Conservation (phyloP, 305 asterid genomes). For the Solanum hybrid region DNA sequence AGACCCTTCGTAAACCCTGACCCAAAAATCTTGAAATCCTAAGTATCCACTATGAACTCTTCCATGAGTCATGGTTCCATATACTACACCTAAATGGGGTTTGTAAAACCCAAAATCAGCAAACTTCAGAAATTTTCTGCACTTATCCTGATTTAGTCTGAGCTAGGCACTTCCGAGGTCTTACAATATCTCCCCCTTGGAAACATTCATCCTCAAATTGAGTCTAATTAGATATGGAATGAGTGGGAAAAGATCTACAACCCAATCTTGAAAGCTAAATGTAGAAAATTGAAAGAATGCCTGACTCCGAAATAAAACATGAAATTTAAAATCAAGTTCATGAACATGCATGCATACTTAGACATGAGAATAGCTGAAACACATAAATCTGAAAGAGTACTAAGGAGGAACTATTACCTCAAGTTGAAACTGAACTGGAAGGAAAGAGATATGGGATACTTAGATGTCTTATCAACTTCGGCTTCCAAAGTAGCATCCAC, state of each 20-base stretch:
- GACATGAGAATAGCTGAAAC: neutral
- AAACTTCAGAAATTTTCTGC: neutral
- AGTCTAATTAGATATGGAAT: neutral
- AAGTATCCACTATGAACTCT: too few relatives aligned
- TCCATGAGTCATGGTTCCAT: too few relatives aligned
- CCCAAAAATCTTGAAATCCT: too few relatives aligned
- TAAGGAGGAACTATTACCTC: neutral
- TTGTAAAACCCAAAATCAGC: neutral
- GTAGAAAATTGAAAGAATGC: neutral
- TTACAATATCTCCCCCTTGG: neutral
- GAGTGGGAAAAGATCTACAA: neutral
- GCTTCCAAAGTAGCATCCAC: neutral
- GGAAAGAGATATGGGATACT: neutral
- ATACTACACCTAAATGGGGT: too few relatives aligned
- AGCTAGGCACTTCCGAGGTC: neutral
- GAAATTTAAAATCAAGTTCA: neutral
- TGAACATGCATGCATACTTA: neutral
- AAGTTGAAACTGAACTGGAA: neutral
- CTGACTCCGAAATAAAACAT: neutral
- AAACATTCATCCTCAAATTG: neutral
- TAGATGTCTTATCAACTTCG: neutral
- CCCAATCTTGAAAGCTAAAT: neutral
- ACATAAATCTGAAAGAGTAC: neutral
- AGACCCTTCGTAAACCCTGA: too few relatives aligned
- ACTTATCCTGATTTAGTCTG: neutral